Base-by-base conservation (phyloP, 768 basidiomycete species). In the Lentinus tigrinus region DNA sequence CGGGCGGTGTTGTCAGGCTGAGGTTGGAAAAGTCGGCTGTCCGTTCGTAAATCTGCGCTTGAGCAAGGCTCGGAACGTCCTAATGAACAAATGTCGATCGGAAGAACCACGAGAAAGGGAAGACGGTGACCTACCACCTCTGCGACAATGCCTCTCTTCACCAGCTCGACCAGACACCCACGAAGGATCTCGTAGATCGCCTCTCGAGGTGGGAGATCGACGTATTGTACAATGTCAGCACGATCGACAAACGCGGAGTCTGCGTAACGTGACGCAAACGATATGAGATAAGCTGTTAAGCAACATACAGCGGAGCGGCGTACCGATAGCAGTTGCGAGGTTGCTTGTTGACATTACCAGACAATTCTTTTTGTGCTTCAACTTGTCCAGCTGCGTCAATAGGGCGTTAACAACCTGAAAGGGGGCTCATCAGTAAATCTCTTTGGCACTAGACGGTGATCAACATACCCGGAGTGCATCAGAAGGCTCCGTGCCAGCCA, bases 261-360 rank as follows among this genome's bases (percentile, higher is more conserved):
- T 98, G 63, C 17, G 21, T 7, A 16, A 26, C 9, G 23, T 9
- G 43, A 7, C 24, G n/a, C n/a, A n/a, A n/a, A n/a, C 17, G 43
- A 26, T 24, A 14, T 10, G 43, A 16, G 21, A 2, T 31, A 11
- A 31, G 31, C 31, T 31, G 24, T 24, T 14, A 24, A 24, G 14
- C 3, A 23, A 14, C 24, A 23, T 4, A 23, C 14, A 24, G 21
- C 19, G 8, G 13, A 37, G 4, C 2, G 23, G 63, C 80, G 52
- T 60, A 94, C 95, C 95, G 55, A 99, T 99, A 0, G 97, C 94
- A 66, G 93, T 89, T 0, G 88, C 87, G 6, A 99, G 82, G 73
- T 98, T 99, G 55, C 94, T 96, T 0, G 97, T 99, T 5, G 97
- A 88, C 87, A 99, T 91, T 23, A 99, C 88, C 23, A 98, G 77